Percentiles rank a stretch among this genome's conserved stretches.
Conservation (phyloP, 2,329 filamentous ascomycete genomes). For the Claviceps humidiphila region DNA sequence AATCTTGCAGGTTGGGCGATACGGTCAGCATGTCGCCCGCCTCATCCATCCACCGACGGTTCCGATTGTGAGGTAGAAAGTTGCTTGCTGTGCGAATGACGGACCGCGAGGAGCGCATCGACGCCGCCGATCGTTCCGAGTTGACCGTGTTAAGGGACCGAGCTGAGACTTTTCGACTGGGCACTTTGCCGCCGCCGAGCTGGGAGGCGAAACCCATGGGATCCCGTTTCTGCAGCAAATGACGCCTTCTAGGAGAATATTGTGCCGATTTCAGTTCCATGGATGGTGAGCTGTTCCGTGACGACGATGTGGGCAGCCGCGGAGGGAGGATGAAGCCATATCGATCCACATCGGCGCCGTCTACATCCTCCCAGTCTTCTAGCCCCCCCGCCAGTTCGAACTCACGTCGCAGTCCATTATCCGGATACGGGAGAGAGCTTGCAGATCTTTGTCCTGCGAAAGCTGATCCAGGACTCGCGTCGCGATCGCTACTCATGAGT, state of each 20-base stretch:
- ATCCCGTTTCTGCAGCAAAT: slow-evolving; percentile 28
- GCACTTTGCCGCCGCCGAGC: slow-evolving; percentile 27
- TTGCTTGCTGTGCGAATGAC: slow-evolving; percentile 45
- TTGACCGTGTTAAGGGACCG: slow-evolving; percentile 45
- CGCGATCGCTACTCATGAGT: slow-evolving; percentile 3
- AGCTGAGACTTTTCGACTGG: slow-evolving; percentile 42
- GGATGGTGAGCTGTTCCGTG: slow-evolving; percentile 27
- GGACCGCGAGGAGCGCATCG: slow-evolving; percentile 39
- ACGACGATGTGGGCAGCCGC: slow-evolving; percentile 25
- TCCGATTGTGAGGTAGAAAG: slow-evolving; percentile 45
- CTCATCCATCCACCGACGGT: slow-evolving; percentile 48
- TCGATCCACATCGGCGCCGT: slow-evolving; percentile 48
- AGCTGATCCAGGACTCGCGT: slow-evolving; percentile 18
- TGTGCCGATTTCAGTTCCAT: slow-evolving; percentile 29
- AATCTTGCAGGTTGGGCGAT: slow-evolving; percentile 42
- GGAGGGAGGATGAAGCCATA: slow-evolving; percentile 51
- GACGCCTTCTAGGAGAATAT: slow-evolving; percentile 32
- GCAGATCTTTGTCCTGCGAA: slow-evolving; percentile 27
- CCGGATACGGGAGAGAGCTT: slow-evolving; percentile 31
- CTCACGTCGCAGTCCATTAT: slow-evolving; percentile 19
- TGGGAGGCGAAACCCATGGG: slow-evolving; percentile 24
- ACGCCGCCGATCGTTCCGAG: slow-evolving; percentile 37
- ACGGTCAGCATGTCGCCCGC: slow-evolving; percentile 54
- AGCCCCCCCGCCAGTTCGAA: slow-evolving; percentile 44
- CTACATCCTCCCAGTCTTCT: slow-evolving; percentile 55